Evolutionary conservation across 495 filamentous ascomycete genomes (phyloP), one percentile per base, ranked within the genome.

Genomic region (Trichoderma erinaceum): DNA sequence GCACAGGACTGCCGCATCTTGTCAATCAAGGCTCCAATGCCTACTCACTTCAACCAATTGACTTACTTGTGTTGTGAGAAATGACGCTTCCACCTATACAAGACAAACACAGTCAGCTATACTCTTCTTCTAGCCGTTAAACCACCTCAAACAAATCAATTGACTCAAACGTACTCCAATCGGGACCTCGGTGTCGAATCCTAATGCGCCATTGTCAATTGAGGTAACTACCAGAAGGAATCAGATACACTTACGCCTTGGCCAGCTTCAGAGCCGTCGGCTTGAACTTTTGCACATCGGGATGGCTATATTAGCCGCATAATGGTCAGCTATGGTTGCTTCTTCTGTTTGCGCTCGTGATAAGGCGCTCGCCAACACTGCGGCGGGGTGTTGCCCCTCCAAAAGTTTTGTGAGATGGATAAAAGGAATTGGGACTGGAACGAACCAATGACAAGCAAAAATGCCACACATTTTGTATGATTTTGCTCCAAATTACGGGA

Each of bases 271-370:
- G 84, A 75, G 95, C 95, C 72, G 92, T 96, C 43, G 93, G 89
- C 89, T 98, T 97, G 86, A 99, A 99, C 74, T 91, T 90, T 73
- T 89, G 87, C 73, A 97, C 94, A 87, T 98, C 90, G 63, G 95
- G 95, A 78, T 97, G 93, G 80, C 93, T 92, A 67, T 77, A 77
- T 73, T 71, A 64, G 44, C 15, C 15, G 38, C 41, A 52, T 66
- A 38, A 43, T 61, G 25, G 41, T 75, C 67, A 74, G 21, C 32
- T 18, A 16, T 5, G 3, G 29, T 1, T 32, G 5, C 12, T 11
- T 71, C 41, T 70, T 72, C 68, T 71, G 71, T 29, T 29, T 29
- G 29, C 29, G 4, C 18, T 58, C 25, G 56, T 66, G 35, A 41
- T 38, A 65, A 58, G 35, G 41, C 44, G 23, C 11, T 66, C 35